Conservation (phyloP, 345 rosid genomes). For the Boechera stricta region DNA sequence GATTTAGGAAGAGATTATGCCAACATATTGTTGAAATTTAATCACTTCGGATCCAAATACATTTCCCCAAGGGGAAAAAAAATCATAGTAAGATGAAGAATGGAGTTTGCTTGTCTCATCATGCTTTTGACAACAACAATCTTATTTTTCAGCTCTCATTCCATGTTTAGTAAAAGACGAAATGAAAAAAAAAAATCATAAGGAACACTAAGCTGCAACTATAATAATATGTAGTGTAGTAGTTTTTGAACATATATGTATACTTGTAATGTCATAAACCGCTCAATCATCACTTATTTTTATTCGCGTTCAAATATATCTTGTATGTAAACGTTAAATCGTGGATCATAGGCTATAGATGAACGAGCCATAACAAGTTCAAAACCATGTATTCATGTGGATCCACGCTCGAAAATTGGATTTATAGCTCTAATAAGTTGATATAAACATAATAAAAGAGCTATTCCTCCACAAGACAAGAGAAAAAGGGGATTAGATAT, state of each 20-base stretch:
- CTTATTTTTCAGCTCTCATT: slow-evolving; percentile 4
- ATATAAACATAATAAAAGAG: not conserved
- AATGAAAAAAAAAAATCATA: not conserved
- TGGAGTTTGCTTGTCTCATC: slow-evolving; percentile 33
- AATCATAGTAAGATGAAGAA: slow-evolving; percentile 2
- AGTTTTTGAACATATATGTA: not conserved
- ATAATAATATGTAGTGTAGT: not conserved
- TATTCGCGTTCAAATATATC: not conserved
- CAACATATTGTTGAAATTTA: slow-evolving; percentile 22
- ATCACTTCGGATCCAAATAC: not conserved
- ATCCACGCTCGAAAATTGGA: slow-evolving; percentile 4
- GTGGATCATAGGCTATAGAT: not conserved
- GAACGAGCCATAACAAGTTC: not conserved
- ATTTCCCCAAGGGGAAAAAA: not conserved
- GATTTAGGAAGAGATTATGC: slow-evolving; percentile 19
- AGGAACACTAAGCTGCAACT: not conserved
- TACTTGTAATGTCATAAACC: not conserved
- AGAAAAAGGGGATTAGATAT: slow-evolving; percentile 36
- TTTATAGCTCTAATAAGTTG: slow-evolving; percentile 3
- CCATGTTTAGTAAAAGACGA: not conserved
- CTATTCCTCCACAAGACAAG: slow-evolving; percentile 6
- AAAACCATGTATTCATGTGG: slow-evolving; percentile 22
- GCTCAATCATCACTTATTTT: not conserved
- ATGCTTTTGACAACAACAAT: slow-evolving; percentile 27
- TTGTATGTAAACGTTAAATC: not conserved